Evolutionary conservation across 163 green algal genomes (phyloP), one percentile per base, ranked within the genome.

Genomic region (Scenedesmus sp.): DNA sequence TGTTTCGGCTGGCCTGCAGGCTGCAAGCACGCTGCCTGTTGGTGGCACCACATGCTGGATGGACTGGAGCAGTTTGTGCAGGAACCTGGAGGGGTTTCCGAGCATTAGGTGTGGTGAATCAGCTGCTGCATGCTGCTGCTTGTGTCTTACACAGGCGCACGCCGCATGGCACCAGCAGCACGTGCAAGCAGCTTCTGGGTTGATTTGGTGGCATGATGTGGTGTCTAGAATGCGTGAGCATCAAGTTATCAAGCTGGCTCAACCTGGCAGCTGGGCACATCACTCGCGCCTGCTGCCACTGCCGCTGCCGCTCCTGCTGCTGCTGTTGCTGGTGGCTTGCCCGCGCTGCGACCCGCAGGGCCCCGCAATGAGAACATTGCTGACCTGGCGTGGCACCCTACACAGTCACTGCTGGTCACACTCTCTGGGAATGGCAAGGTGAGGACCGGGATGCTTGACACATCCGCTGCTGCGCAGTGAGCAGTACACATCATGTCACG

Each of bases 21-120:
- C n/a, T n/a, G n/a, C n/a, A n/a, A 95, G 78, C 96, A 98, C 90
- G 72, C 93, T 97, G 96, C 93, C 89, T 96, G 15, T 98, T n/a
- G n/a, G n/a, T n/a, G n/a, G n/a, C n/a, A n/a, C n/a, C n/a, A n/a
- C n/a, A n/a, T n/a, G n/a, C n/a, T n/a, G n/a, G n/a, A n/a, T n/a
- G n/a, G n/a, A n/a, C n/a, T n/a, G 95, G 95, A 96, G 95, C 93
- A 43, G 86, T 30, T 33, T 89, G 42, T 83, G 90, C 30, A 94
- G 93, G 56, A 95, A 94, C 26, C 92, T 97, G 93, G 93, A 95
- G 73, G 83, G 86, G n/a, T 3, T 94, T 97, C 35, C 89, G 97
- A 89, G 93, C 96, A 82, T 30, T 3, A 7, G 9, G 30, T 73
- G 24, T 7, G 33, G 42, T 78, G n/a, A 22, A 0, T 56, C 15